Base-by-base conservation (phyloP, 106 monocot genomes). In the Posidonia australis region DNA sequence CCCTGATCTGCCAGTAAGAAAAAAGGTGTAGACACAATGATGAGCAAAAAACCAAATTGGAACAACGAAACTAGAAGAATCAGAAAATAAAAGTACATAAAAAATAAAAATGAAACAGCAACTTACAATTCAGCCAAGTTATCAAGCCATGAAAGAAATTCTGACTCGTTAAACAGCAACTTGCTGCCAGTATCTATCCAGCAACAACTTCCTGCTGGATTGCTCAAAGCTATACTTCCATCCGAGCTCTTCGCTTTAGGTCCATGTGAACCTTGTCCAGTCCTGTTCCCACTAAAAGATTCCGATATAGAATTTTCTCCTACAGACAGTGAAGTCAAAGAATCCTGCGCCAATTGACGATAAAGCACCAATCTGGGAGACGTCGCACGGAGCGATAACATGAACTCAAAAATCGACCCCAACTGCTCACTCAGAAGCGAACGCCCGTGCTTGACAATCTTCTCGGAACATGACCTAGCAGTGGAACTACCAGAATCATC, bases 131-230 rank as follows among this genome's bases (percentile, higher is more conserved):
- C 55, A 0, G 14, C 30, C 51, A 54, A 1, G 28, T 54, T 6
- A 43, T 54, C 36, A 72, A 64, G 18, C 56, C 54, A 51, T 49
- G 21, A 51, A 27, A 55, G 44, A 64, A 64, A 27, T 22, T 89
- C 83, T 44, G 81, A 45, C 18, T 69, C 67, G 56, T 69, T 89
- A 67, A 80, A 84, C 24, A 89, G 55, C 42, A 93, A 23, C 18
- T 61, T 63, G 42, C 69, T 78, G 60, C 93, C 93, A 68, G 77
- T 82, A 68, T 93, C 89, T 10, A 93, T 79, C 93, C 89, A 93
- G 43, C 93, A 93, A 65, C 93, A 93, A 31, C 54, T 81, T 52
- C 80, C 72, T 64, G 51, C 74, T 18, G 77, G 56, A 64, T 13
- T 72, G 41, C 44, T 60, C 13, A 46, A 47, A 22, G 65, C 62